Evolutionary conservation across 345 rosid species (phyloP), one percentile per base, ranked within the genome.

Genomic region (Orychophragmus violaceus): DNA sequence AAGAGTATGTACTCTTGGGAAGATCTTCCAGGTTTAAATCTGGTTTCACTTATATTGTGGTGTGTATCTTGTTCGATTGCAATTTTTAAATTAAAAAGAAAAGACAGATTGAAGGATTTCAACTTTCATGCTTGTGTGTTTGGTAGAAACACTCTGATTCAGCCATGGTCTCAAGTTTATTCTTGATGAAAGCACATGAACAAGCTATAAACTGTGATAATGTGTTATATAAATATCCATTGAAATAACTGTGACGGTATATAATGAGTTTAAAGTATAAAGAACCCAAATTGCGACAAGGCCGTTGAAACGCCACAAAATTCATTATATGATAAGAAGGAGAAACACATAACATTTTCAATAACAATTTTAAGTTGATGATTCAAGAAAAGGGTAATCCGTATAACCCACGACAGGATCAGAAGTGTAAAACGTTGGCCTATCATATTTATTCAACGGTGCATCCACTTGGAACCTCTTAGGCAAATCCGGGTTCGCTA

Each of bases 1-100:
- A n/a, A n/a, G n/a, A n/a, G n/a, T n/a, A n/a, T n/a, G n/a, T n/a
- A 77, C 94, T 67, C 85, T 93, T 11, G 98, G 98, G 58, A 89
- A 80, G 83, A 87, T 93, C 74, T 89, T 93, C 72, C 96, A 87
- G 98, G 97, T 93, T 74, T 27, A 45, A 13, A 41, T 30, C 24
- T 60, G 0, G 61, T 25, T 49, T 49, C 29, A 62, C 24, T 11
- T 60, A 27, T 8, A 18, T 5, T 23, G 11, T 41, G 24, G 2
- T 1, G 29, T 16, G 3, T 33, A 13, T 29, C 24, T 32, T 70
- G 21, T 24, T 45, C 37, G 61, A 54, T 59, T 71, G 30, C 29
- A 17, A 61, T 17, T 29, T 32, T 37, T 29, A 19, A 22, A 11
- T 37, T 45, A 12, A 32, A 35, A 36, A 27, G 9, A n/a, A 45